phyloP scores from a whole-genome alignment of 805 yeast genomes.

The Pichia phayaonensis region DNA sequence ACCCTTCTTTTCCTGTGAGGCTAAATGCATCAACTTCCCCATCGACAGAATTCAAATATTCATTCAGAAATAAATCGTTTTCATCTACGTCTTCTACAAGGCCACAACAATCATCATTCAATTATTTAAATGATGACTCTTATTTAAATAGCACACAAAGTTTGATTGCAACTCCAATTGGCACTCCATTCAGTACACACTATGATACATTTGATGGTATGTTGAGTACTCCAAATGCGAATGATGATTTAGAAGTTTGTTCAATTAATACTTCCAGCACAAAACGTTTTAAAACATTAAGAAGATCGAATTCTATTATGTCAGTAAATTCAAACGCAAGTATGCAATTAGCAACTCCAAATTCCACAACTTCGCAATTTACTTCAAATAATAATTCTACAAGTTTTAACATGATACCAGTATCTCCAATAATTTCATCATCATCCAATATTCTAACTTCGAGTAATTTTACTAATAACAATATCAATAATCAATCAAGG shows the following conservation, averaged over 20 bases:
- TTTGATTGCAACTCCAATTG: background rate
- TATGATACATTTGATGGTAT: constrained; percentile 1
- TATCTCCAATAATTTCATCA: constrained; percentile 4
- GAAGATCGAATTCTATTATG: constrained; percentile 24
- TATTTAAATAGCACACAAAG: constrained; percentile 1
- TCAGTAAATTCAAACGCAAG: constrained; percentile 21
- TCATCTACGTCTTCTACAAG: constrained; percentile 1
- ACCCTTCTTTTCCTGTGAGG: background rate
- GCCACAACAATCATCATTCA: background rate
- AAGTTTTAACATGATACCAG: background rate
- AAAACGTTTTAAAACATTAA: constrained; percentile 22
- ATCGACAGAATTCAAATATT: background rate
- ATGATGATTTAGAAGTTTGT: constrained; percentile 16
- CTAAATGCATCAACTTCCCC: background rate
- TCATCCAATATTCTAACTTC: background rate
- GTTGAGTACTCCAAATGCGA: background rate
- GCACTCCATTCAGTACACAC: constrained; percentile 14
- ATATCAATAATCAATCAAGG: background rate
- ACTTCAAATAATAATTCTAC: background rate
- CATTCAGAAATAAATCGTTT: background rate
- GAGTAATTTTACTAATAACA: background rate
- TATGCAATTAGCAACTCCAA: constrained; percentile 16
- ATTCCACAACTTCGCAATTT: background rate
- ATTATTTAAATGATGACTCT: background rate
- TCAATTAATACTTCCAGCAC: constrained; percentile 23